Percentiles rank a stretch among this genome's conserved stretches.
phyloP scores from a whole-genome alignment of 192 early-diverging fungal species.

The Coemansia sp. region DNA sequence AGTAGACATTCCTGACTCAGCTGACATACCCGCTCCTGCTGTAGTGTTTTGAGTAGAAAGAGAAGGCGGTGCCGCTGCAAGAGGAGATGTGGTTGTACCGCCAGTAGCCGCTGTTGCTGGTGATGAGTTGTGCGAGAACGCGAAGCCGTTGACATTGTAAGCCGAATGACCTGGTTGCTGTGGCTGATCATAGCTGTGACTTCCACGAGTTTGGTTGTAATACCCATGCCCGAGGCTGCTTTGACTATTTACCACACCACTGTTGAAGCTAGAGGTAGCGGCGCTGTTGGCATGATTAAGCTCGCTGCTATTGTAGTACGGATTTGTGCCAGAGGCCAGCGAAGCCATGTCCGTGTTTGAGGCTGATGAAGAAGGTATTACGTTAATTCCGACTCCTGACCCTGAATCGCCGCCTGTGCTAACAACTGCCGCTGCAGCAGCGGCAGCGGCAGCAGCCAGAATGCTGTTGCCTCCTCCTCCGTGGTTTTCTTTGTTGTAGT shows the following conservation, averaged over 20 bases:
- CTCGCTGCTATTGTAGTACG: constrained; percentile 2
- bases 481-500: constrained; percentile 8
- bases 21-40: background rate
- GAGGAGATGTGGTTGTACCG: background rate
- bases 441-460: constrained; percentile 27
- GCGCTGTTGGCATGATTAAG: constrained; percentile 1
- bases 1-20: background rate
- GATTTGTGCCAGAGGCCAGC: constrained; percentile 3
- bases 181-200: constrained; percentile 7
- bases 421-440: constrained; percentile 30
- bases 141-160: constrained; percentile 16
- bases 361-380: constrained; percentile 1
- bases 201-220: constrained; percentile 4
- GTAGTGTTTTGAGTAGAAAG: constrained; percentile 3
- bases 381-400: constrained; percentile 7
- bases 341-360: constrained; percentile 8
- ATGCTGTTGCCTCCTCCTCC: constrained; percentile 8
- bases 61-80: background rate
- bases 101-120: constrained; percentile 1
- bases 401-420: background rate
- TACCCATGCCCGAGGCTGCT: constrained; percentile 2
- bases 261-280: too few species aligned
- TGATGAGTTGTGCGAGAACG: constrained; percentile 14
- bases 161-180: constrained; percentile 6
- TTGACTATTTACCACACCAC: background rate